These are phyloP conservation scores for Phytophthora capsici DNA, from an alignment of 352 stramenopile genomes.

Conservation along the genomic window DNA sequence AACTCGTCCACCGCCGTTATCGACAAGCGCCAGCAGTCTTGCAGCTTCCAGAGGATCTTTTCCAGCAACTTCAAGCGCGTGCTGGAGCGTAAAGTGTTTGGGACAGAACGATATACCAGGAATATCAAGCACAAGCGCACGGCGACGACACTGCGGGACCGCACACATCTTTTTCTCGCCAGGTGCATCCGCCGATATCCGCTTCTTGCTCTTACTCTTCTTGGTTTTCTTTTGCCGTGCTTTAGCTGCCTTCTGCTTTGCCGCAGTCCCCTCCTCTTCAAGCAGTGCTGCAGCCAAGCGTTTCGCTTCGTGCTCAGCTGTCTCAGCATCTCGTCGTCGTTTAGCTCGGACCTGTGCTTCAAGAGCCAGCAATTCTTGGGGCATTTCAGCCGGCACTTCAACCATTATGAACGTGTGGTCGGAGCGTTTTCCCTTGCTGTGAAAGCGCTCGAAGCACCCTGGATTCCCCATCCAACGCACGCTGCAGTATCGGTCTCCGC, in stretches of 20 bases:
- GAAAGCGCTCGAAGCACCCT: conserved; percentile 85
- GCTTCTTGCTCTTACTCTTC: conserved; percentile 42
- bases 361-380: conserved; percentile 53
- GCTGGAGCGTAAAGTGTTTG: conserved; percentile 69
- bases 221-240: conserved; percentile 33
- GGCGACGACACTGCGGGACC: conserved; percentile 42
- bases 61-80: conserved; percentile 64
- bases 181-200: conserved; percentile 18
- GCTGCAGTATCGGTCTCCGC: conserved; percentile 83
- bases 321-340: conserved; percentile 56
- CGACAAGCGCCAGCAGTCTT: conserved; percentile 57
- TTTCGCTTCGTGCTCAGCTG: conserved; percentile 61
- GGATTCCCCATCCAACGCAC: conserved; percentile 86
- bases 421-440: conserved; percentile 70
- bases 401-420: conserved; percentile 59
- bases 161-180: conserved; percentile 33
- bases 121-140: conserved; percentile 36
- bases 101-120: conserved; percentile 49
- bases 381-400: conserved; percentile 35
- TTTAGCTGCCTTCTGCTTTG: conserved; percentile 19
- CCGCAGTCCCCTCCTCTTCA: conserved; percentile 27
- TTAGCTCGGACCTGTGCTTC: conserved; percentile 66
- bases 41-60: conserved; percentile 66
- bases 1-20: conserved; percentile 26
- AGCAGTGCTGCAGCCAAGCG: conserved; percentile 52